These are phyloP conservation scores for Hirschioporus abietinus DNA, from an alignment of 768 basidiomycete species.

Conservation along the genomic window DNA sequence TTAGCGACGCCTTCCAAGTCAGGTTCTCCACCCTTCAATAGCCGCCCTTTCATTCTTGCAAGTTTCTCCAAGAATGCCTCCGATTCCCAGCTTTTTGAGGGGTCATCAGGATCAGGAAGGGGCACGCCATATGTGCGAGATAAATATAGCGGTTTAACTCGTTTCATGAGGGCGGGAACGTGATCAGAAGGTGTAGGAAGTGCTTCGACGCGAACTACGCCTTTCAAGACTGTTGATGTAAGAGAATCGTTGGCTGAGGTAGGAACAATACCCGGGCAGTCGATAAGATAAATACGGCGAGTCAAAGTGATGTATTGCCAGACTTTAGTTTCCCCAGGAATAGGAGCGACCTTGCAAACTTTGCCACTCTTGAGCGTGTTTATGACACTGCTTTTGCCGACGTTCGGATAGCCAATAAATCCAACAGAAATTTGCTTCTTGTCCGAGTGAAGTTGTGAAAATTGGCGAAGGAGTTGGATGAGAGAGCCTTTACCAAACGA, in stretches of 20 bases:
- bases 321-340: constrained; percentile 97
- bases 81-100: constrained; percentile 54
- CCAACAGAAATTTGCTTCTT: constrained; percentile 99
- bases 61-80: constrained; percentile 80
- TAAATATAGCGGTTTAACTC: constrained; percentile 91
- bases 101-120: constrained; percentile 52
- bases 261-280: constrained; percentile 97
- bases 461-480: constrained; percentile 94
- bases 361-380: constrained; percentile 98
- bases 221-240: constrained; percentile 90
- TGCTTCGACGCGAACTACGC: constrained; percentile 94
- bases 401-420: constrained; percentile 97
- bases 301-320: constrained; percentile 99
- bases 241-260: constrained; percentile 88
- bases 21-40: constrained; percentile 92
- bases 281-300: constrained; percentile 94
- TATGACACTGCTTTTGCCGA: constrained; percentile 95
- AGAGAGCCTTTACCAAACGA: constrained; percentile 98
- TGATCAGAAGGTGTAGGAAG: constrained; percentile 90
- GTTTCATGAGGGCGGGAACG: constrained; percentile 78
- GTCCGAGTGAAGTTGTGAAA: constrained; percentile 94
- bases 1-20: constrained; percentile 90
- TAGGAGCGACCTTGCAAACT: constrained; percentile 93
- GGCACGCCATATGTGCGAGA: constrained; percentile 77
- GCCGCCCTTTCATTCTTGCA: constrained; percentile 85